These are phyloP conservation scores for Cordyceps javanica DNA, from an alignment of 2,329 filamentous ascomycete species.

Conservation along the genomic window DNA sequence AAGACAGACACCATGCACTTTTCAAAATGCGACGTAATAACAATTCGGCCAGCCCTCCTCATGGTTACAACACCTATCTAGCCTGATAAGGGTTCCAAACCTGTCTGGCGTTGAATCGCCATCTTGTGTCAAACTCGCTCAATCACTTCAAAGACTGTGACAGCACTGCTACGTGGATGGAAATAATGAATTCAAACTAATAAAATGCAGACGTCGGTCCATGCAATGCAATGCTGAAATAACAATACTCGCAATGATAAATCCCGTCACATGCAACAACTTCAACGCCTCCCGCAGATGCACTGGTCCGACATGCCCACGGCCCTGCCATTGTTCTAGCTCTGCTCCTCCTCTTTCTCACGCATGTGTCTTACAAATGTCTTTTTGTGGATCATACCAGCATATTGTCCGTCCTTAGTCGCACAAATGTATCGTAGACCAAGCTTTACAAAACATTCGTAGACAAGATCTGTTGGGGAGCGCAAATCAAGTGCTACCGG, in stretches of 20 bases:
- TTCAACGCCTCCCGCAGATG: neutral
- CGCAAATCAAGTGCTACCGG: constrained; percentile 83
- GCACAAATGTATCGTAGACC: constrained; percentile 92
- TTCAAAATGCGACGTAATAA: neutral
- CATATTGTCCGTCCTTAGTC: constrained; percentile 74
- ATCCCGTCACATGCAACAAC: neutral
- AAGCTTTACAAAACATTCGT: constrained; percentile 93
- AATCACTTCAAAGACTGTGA: too few relatives aligned
- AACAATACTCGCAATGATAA: neutral
- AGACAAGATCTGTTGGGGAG: constrained; percentile 89
- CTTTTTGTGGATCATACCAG: constrained; percentile 95
- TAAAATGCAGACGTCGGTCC: neutral
- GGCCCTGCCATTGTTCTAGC: constrained; percentile 6
- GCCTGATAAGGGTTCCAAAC: too few relatives aligned
- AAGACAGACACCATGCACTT: neutral
- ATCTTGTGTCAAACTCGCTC: too few relatives aligned
- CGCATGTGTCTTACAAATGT: constrained; percentile 92
- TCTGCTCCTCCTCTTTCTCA: constrained; percentile 59
- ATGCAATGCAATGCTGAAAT: constrained; percentile 11
- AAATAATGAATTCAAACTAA: neutral
- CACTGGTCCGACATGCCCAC: too few relatives aligned
- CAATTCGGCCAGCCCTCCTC: neutral
- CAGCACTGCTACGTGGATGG: neutral
- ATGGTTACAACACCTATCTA: neutral
- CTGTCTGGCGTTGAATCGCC: too few relatives aligned